phyloP scores from a whole-genome alignment of 176 grass and related monocot genomes.

The Phyllostachys edulis region DNA sequence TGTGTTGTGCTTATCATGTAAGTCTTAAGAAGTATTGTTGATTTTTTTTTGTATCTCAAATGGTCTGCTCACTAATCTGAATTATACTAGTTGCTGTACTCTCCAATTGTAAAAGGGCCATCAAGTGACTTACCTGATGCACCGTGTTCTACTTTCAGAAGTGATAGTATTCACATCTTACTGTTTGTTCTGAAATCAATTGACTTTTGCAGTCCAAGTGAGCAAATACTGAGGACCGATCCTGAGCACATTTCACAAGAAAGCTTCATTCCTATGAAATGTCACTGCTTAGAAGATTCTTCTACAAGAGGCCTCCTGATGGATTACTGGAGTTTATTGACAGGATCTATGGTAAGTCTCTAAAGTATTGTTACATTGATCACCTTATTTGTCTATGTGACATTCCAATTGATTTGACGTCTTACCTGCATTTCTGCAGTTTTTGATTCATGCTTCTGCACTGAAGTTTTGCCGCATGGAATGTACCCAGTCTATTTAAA shows the following conservation, averaged over 20 bases:
- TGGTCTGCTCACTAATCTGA: not conserved
- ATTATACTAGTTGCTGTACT: not conserved
- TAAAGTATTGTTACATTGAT: slow-evolving; percentile 4
- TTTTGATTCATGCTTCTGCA: slow-evolving; percentile 99
- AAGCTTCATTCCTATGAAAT: slow-evolving; percentile 57
- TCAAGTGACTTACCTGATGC: not conserved
- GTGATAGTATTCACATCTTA: not conserved
- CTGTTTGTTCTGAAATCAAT: slow-evolving; percentile 6
- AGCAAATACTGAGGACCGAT: not conserved
- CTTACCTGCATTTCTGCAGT: slow-evolving; percentile 60
- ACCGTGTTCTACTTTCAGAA: slow-evolving; percentile 4
- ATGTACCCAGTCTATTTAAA: slow-evolving; percentile 88
- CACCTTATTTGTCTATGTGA: not conserved
- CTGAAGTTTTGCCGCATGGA: slow-evolving; percentile 81
- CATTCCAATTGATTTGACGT: slow-evolving; percentile 25
- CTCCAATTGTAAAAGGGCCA: not conserved
- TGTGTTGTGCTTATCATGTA: not conserved
- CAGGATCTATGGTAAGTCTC: slow-evolving; percentile 75
- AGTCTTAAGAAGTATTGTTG: not conserved
- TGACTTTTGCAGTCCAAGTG: slow-evolving; percentile 18
- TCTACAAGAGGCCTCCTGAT: slow-evolving; percentile 96
- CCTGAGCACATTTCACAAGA: slow-evolving; percentile 19
- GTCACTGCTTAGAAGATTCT: slow-evolving; percentile 99
- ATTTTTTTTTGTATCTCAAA: no score
- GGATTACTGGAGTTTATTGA: slow-evolving; percentile 93